Conservation (phyloP, 805 yeast genomes). For the Lipomyces yamanashiensis region DNA sequence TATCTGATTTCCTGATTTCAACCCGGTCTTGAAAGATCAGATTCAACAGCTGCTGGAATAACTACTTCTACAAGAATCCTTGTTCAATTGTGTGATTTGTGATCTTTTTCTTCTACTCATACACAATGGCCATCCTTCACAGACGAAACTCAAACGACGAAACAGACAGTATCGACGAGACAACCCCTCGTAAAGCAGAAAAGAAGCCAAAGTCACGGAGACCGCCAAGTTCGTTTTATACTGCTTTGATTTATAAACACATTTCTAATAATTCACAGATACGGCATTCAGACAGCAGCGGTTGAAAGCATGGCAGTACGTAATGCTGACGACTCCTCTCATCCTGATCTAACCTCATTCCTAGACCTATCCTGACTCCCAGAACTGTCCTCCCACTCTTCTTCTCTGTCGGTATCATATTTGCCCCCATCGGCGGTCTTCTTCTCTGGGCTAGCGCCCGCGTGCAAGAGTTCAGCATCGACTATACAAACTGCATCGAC, state of each 20-base stretch:
- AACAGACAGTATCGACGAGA: slow-evolving; percentile 34
- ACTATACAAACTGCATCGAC: slow-evolving; percentile 72
- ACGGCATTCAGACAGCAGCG: slow-evolving; percentile 59
- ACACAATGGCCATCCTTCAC: slow-evolving; percentile 28
- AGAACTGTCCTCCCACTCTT: slow-evolving; percentile 86
- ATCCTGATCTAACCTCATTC: neutral
- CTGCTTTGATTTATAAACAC: neutral
- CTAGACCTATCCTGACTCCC: slow-evolving; percentile 82
- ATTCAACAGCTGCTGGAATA: too few species aligned
- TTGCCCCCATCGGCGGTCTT: slow-evolving; percentile 91
- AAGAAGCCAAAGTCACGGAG: slow-evolving; percentile 47
- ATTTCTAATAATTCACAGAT: slow-evolving; percentile 27
- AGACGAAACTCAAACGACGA: slow-evolving; percentile 22
- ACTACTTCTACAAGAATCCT: neutral
- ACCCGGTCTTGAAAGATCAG: too few species aligned
- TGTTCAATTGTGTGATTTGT: neutral
- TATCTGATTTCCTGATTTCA: too few species aligned
- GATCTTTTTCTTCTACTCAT: neutral
- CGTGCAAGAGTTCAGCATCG: slow-evolving; percentile 74
- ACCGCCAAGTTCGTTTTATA: slow-evolving; percentile 45
- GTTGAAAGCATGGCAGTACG: slow-evolving; percentile 65
- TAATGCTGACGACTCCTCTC: neutral
- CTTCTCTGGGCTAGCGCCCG: slow-evolving; percentile 73
- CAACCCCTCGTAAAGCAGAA: slow-evolving; percentile 34
- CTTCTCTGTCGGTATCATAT: slow-evolving; percentile 71